A percentile compares a stretch with the other conserved stretches of the same genome.
Conservation (phyloP, 805 yeast genomes). For the Candida awuae region DNA sequence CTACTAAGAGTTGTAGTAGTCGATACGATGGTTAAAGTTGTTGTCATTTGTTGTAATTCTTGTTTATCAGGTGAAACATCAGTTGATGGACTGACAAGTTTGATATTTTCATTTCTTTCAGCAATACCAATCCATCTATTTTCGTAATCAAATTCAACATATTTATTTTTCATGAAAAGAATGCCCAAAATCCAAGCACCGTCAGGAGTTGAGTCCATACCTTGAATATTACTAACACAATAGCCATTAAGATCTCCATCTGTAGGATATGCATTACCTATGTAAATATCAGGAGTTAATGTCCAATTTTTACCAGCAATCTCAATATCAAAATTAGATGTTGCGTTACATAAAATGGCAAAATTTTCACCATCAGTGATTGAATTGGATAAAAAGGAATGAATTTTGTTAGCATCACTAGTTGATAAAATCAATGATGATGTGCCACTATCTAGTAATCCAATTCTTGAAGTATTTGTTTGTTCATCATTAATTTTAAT, state of each 20-base stretch:
- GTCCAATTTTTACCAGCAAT: slow-evolving; percentile 41
- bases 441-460: slow-evolving; percentile 60
- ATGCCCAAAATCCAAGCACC: slow-evolving; percentile 58
- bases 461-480: slow-evolving; percentile 29
- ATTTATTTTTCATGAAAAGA: slow-evolving; percentile 47
- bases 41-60: slow-evolving; percentile 4
- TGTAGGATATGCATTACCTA: slow-evolving; percentile 39
- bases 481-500: slow-evolving; percentile 13
- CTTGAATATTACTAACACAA: slow-evolving; percentile 62
- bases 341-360: slow-evolving; percentile 50
- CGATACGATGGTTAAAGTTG: slow-evolving; percentile 1
- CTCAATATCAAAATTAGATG: slow-evolving; percentile 33
- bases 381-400: slow-evolving; percentile 41
- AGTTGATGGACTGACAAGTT: slow-evolving; percentile 13
- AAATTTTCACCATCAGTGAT: slow-evolving; percentile 55
- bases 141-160: slow-evolving; percentile 50
- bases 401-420: slow-evolving; percentile 46
- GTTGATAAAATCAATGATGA: slow-evolving; percentile 51
- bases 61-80: neutral
- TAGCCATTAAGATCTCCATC: slow-evolving; percentile 35
- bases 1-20: neutral
- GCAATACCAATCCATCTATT: slow-evolving; percentile 47
- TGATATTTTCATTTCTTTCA: slow-evolving; percentile 28
- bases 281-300: slow-evolving; percentile 35
- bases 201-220: slow-evolving; percentile 33